These are phyloP conservation scores for Aspergillus sp. DNA, from an alignment of 2,329 filamentous ascomycete species.

Conservation along the genomic window DNA sequence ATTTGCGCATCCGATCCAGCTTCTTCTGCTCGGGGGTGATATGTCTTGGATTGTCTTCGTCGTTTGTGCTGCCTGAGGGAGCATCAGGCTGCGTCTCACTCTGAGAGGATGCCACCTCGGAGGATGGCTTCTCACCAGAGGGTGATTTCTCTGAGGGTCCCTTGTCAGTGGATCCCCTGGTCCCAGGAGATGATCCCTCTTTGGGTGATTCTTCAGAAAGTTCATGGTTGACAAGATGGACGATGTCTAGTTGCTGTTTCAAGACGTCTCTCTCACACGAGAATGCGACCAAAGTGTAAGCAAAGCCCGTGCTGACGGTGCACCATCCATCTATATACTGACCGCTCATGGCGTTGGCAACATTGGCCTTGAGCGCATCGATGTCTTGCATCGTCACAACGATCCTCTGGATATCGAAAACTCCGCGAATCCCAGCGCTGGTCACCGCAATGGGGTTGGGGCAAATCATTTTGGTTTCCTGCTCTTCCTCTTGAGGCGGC, in stretches of 20 bases:
- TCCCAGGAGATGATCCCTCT: neutral
- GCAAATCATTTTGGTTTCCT: constrained; percentile 5
- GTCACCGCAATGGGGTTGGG: constrained; percentile 17
- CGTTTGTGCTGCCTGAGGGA: neutral
- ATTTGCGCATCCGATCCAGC: constrained; percentile 15
- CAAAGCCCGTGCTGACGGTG: constrained; percentile 14
- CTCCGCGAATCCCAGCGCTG: constrained; percentile 15
- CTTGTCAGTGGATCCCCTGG: neutral
- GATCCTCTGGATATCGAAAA: constrained; percentile 17
- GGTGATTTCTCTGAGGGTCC: too few species aligned
- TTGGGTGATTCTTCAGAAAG: neutral
- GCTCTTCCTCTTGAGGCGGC: neutral
- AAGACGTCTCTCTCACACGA: constrained; percentile 8
- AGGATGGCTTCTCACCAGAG: too few species aligned
- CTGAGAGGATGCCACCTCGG: too few species aligned
- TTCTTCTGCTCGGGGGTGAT: constrained; percentile 2
- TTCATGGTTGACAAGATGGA: constrained; percentile 8
- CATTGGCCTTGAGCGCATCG: constrained; percentile 9
- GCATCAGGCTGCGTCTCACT: neutral
- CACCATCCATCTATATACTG: constrained; percentile 19
- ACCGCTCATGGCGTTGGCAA: constrained; percentile 8
- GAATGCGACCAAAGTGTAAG: constrained; percentile 10
- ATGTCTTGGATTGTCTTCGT: neutral
- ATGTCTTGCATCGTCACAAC: constrained; percentile 15
- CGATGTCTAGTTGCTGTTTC: constrained; percentile 9